A percentile compares a stretch with the other conserved stretches of the same genome.
Evolutionary conservation across 441 rosid species (phyloP).

Genomic region (Capsella rubella): DNA sequence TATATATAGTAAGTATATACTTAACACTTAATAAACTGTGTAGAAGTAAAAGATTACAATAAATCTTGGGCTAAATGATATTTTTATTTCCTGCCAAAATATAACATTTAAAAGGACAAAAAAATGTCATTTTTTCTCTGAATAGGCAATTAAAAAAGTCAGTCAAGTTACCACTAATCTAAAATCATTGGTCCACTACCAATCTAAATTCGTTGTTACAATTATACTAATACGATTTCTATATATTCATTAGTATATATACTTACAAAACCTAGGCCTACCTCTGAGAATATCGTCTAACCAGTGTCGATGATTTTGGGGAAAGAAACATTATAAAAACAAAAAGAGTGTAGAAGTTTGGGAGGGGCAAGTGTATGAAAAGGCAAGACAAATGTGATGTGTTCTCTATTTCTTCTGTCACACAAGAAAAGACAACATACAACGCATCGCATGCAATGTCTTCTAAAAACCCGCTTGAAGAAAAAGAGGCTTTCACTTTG

Average conservation of each 20-base stretch:
- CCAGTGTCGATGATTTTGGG: conserved; percentile 34
- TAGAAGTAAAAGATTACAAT: not conserved
- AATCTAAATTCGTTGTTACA: not conserved
- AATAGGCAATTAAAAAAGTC: not conserved
- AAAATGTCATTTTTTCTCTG: not conserved
- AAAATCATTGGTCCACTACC: not conserved
- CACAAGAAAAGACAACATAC: conserved; percentile 6
- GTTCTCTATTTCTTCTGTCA: conserved; percentile 20
- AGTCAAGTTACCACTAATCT: not conserved
- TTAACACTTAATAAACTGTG: not conserved
- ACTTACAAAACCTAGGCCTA: not conserved
- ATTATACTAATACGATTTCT: not conserved
- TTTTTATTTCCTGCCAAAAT: not conserved
- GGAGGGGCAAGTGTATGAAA: conserved; percentile 30
- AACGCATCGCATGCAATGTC: conserved; percentile 27
- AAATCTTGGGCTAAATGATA: not conserved
- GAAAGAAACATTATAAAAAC: not conserved
- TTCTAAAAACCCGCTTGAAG: not conserved
- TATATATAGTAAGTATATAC: too few relatives aligned
- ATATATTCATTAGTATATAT: not conserved
- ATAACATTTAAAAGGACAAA: not conserved
- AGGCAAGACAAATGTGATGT: conserved; percentile 35
- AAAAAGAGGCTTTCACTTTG: conserved; percentile 6
- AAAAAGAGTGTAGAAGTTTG: not conserved
- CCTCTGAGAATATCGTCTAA: conserved; percentile 5